phyloP scores from a whole-genome alignment of 805 yeast species.

The Yamadazyma akitaensis region DNA sequence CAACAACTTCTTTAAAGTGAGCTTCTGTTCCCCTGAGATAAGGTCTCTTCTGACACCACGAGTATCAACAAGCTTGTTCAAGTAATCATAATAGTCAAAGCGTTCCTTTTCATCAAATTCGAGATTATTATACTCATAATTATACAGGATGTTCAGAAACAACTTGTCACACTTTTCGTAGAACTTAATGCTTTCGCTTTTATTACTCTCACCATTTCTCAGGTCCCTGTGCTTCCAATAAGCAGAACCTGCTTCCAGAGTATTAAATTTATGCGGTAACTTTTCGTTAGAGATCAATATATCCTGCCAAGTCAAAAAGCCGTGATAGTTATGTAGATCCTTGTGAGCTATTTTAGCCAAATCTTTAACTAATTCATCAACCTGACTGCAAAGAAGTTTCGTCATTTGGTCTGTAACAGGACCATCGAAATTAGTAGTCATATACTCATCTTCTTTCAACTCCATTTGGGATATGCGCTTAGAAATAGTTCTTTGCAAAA shows the following conservation, averaged over 20 bases:
- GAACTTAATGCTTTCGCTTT: not conserved
- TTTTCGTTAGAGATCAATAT: conserved; percentile 22
- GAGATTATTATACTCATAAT: conserved; percentile 26
- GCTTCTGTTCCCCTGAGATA: not conserved
- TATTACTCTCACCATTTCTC: not conserved
- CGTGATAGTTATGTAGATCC: conserved; percentile 10
- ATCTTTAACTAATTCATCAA: conserved; percentile 6
- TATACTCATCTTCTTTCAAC: conserved; percentile 1
- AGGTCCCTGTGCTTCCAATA: not conserved
- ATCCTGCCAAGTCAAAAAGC: conserved; percentile 27
- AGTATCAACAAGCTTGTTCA: not conserved
- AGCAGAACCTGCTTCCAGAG: not conserved
- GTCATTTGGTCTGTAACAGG: conserved; percentile 4
- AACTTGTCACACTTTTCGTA: conserved; percentile 24
- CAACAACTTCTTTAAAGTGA: not conserved
- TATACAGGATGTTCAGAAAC: conserved; percentile 23
- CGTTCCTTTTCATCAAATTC: conserved; percentile 9
- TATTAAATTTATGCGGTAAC: conserved; percentile 8
- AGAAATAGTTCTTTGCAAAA: conserved; percentile 8
- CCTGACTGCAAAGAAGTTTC: conserved; percentile 2
- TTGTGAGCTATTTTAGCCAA: conserved; percentile 5
- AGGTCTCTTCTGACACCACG: not conserved
- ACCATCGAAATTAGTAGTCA: conserved; percentile 2
- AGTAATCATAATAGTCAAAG: conserved; percentile 9
- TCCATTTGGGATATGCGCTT: conserved; percentile 1